Evolutionary conservation across 306 rosid genomes (phyloP).

Genomic region (Begonia peltatifolia): DNA sequence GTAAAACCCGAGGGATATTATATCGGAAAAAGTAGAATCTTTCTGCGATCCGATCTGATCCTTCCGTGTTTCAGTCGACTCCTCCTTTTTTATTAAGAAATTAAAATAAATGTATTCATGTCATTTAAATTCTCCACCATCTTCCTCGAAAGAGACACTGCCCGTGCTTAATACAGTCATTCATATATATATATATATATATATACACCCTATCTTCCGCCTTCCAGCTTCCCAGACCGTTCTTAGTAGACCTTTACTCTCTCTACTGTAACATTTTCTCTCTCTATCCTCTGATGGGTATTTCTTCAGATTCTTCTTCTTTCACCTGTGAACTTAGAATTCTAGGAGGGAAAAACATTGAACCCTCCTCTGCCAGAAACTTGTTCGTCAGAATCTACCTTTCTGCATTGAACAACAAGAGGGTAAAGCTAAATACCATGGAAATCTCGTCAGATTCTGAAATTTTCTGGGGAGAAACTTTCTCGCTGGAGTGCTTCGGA

Average conservation of each 20-base stretch:
- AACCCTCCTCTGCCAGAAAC: slow-evolving; percentile 20
- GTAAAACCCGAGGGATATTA: neutral
- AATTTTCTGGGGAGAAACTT: slow-evolving; percentile 53
- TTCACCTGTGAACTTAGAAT: slow-evolving; percentile 42
- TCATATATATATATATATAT: too few species aligned
- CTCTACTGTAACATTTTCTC: neutral
- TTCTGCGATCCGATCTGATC: neutral
- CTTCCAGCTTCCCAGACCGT: neutral
- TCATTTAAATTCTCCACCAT: neutral
- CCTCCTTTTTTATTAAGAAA: neutral
- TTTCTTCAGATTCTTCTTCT: slow-evolving; percentile 15
- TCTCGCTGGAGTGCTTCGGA: slow-evolving; percentile 54
- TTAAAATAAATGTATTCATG: too few species aligned
- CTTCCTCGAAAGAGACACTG: neutral
- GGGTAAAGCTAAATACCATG: slow-evolving; percentile 29
- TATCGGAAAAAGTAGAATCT: neutral
- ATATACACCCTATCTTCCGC: too few species aligned
- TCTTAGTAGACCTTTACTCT: neutral
- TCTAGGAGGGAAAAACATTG: slow-evolving; percentile 33
- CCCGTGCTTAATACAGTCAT: neutral
- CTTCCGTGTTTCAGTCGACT: neutral
- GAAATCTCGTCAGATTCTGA: slow-evolving; percentile 24
- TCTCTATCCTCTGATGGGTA: neutral
- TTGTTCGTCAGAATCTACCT: slow-evolving; percentile 46
- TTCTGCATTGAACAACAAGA: slow-evolving; percentile 28